Conservation (phyloP, 75 land plant species). For the Azolla pinnata region DNA sequence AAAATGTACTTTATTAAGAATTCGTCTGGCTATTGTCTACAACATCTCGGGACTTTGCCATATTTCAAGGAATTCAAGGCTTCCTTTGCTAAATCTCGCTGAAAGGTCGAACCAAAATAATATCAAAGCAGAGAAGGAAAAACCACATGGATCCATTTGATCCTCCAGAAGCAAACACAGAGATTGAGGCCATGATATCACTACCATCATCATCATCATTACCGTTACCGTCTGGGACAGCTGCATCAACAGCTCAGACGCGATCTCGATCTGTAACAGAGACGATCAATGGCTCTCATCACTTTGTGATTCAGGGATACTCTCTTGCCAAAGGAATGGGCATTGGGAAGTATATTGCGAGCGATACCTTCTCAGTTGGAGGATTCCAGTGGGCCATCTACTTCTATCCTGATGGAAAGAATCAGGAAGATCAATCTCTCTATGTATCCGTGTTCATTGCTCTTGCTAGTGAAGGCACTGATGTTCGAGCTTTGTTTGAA, state of each 20-base stretch:
- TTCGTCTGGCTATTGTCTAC: no score
- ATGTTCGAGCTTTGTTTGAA: conserved; percentile 49
- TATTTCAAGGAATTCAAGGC: no score
- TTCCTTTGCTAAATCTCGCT: no score
- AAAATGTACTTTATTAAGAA: no score
- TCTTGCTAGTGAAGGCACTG: conserved; percentile 49
- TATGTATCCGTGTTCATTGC: conserved; percentile 55
- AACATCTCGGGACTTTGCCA: no score
- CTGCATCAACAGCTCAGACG: conserved; percentile 17
- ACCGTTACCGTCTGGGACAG: not conserved
- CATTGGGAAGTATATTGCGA: conserved; percentile 73
- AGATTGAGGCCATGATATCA: no score
- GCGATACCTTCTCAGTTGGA: conserved; percentile 49
- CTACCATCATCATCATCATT: no score
- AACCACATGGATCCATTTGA: not conserved
- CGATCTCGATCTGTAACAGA: conserved; percentile 45
- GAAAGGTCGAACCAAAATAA: no score
- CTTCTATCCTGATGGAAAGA: conserved; percentile 52
- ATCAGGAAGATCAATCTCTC: conserved; percentile 43
- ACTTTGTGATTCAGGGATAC: conserved; percentile 66
- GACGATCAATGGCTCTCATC: conserved; percentile 78
- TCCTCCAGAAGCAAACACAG: not conserved
- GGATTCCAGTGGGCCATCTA: conserved; percentile 52
- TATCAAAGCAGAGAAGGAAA: no score
- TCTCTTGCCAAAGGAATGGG: conserved; percentile 72